Evolutionary conservation across 2,329 filamentous ascomycete species (phyloP).

Genomic region (Cercospora janseana): DNA sequence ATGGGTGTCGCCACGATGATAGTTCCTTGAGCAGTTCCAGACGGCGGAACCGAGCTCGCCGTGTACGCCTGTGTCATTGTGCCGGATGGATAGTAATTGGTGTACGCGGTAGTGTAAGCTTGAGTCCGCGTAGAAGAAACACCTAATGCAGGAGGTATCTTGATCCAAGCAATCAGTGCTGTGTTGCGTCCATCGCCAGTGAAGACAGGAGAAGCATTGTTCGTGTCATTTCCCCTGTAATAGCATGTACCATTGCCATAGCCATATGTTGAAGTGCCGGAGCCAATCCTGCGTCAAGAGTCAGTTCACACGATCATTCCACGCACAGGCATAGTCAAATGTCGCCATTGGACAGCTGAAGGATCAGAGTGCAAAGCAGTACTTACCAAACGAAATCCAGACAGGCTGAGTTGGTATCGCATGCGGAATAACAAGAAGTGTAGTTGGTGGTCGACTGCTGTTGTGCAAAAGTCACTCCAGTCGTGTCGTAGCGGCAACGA

Average conservation of each 20-base stretch:
- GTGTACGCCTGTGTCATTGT: constrained; percentile 12
- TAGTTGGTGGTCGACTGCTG: neutral
- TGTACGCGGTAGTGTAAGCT: constrained; percentile 7
- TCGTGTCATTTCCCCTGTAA: neutral
- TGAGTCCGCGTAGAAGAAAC: neutral
- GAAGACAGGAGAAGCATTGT: neutral
- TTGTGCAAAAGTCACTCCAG: neutral
- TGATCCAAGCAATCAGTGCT: neutral
- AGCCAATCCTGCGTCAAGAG: too few relatives aligned
- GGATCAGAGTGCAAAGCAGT: too few relatives aligned
- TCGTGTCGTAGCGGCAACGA: constrained; percentile 6
- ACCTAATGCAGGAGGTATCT: neutral
- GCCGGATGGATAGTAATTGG: constrained; percentile 4
- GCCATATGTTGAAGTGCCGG: neutral
- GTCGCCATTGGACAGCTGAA: too few relatives aligned
- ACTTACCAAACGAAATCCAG: constrained; percentile 7
- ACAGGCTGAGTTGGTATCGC: neutral
- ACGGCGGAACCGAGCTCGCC: constrained; percentile 16
- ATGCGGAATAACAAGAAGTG: neutral
- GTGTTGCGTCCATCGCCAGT: neutral
- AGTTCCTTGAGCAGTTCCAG: constrained; percentile 16
- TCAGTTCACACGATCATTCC: too few relatives aligned
- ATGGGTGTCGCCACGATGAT: constrained; percentile 19
- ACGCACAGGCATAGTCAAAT: too few relatives aligned
- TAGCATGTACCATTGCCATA: constrained; percentile 11